These are phyloP conservation scores for Hemisphaericaspora xylanilytica DNA, from an alignment of 1,139 yeast genomes.

Conservation along the genomic window DNA sequence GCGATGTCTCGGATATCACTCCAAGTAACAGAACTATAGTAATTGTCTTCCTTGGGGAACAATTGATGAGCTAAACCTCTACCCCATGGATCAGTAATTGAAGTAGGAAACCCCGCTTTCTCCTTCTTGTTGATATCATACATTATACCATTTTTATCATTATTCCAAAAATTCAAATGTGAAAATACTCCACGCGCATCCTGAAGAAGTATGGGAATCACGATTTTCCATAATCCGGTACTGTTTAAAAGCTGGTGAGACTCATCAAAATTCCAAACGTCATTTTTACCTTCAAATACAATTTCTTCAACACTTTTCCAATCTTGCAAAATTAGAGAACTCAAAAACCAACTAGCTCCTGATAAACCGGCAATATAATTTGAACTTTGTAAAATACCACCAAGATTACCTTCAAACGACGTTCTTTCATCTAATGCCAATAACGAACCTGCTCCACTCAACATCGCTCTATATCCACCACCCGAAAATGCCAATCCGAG, in stretches of 20 bases:
- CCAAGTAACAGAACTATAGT: constrained; percentile 28
- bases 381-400: constrained; percentile 39
- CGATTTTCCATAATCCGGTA: constrained; percentile 21
- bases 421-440: constrained; percentile 80
- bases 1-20: constrained; percentile 31
- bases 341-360: constrained; percentile 41
- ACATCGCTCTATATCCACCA: constrained; percentile 92
- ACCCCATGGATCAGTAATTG: constrained; percentile 39
- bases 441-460: constrained; percentile 83
- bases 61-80: constrained; percentile 41
- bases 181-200: constrained; percentile 26
- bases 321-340: constrained; percentile 33
- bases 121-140: constrained; percentile 29
- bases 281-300: constrained; percentile 28
- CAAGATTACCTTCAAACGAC: constrained; percentile 40
- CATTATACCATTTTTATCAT: constrained; percentile 23
- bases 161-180: constrained; percentile 32
- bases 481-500: constrained; percentile 83
- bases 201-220: constrained; percentile 22
- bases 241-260: constrained; percentile 29
- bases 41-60: constrained; percentile 26
- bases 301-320: constrained; percentile 36
- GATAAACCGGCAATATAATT: constrained; percentile 39
- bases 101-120: constrained; percentile 31
- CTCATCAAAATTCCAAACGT: constrained; percentile 37